Base-by-base conservation (phyloP, 192 early-diverging fungal genomes). In the Linnemannia schmuckeri region DNA sequence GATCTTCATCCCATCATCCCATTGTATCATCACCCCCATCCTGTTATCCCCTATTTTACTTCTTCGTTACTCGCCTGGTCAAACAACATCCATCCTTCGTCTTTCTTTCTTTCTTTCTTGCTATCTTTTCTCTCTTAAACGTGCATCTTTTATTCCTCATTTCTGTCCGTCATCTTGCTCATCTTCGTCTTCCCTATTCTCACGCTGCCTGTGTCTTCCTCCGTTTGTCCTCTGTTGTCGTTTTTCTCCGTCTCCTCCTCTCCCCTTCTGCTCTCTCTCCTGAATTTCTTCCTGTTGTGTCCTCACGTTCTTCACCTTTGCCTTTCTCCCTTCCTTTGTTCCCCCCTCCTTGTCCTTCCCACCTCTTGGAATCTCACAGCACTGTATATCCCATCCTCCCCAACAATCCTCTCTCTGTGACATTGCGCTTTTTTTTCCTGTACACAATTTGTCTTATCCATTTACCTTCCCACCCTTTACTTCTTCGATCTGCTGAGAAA, bases 11-110 rank as follows among this genome's bases (percentile, higher is more conserved):
- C 44, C 38, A 27, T 35, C 57, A 27, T 69, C 41, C 57, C 37
- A 47, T 70, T 40, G 10, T 69, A 68, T 49, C 77, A 37, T 71
- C 69, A 61, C 72, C 72, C 81, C 81, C 63, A n/a, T 69, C 77
- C 69, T 69, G 27, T 57, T 68, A 49, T 76, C 73, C 81, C 55
- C 81, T 82, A 76, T 73, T 76, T 77, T 46, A 24, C 38, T 33
- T 66, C 33, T 66, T 18, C 49, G 0, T 20, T 4, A 33, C 61
- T 66, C 61, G 61, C 27, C 61, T 66, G 30, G 27, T 66, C 30
- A 27, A 66, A 66, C 3, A 35, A 20, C 4, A 52, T 6, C 17
- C 47, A 49, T 49, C 0, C 33, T 30, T 33, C 33, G 30, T 30
- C n/a, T 63, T 30, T 33, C 18, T 20, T 24, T 24, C 6, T 22